Evolutionary conservation across 2,329 filamentous ascomycete genomes (phyloP).

Genomic region (Atkinsonella texensis): DNA sequence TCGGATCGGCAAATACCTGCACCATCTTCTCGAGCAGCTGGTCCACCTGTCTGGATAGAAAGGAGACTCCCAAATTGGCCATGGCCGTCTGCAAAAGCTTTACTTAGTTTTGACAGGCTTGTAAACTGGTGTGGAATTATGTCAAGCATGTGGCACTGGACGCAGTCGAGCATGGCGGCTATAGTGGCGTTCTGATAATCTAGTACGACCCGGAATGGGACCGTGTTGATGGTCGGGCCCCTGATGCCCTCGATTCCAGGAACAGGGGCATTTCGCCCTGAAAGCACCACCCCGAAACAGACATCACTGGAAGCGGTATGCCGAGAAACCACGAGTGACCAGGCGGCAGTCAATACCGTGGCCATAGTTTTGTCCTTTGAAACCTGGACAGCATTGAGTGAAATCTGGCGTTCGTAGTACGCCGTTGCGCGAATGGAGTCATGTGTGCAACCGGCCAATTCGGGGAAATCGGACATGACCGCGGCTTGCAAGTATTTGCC

Average conservation of each 20-base stretch:
- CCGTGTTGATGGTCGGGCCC: slow-evolving; percentile 16
- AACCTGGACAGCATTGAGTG: neutral
- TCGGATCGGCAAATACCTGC: neutral
- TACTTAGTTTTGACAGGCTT: neutral
- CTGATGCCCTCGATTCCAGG: slow-evolving; percentile 3
- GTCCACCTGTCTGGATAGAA: neutral
- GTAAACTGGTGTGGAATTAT: slow-evolving; percentile 3
- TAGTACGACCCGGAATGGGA: slow-evolving; percentile 6
- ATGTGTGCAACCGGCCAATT: neutral
- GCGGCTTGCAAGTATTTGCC: neutral
- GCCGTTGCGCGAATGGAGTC: neutral
- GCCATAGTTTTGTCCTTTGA: slow-evolving; percentile 22
- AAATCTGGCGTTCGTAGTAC: neutral
- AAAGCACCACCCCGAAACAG: slow-evolving; percentile 6
- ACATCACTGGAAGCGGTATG: slow-evolving; percentile 4
- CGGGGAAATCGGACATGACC: neutral
- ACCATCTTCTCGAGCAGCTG: neutral
- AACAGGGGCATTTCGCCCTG: slow-evolving; percentile 8
- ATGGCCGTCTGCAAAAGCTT: neutral
- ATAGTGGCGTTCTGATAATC: neutral
- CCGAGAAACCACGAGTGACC: slow-evolving; percentile 5
- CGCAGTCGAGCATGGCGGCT: neutral
- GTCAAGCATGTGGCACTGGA: slow-evolving; percentile 1
- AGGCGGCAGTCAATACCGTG: slow-evolving; percentile 11
- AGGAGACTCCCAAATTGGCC: neutral